Evolutionary conservation across 2,329 filamentous ascomycete species (phyloP).

Genomic region (Hymenoscyphus occultus): DNA sequence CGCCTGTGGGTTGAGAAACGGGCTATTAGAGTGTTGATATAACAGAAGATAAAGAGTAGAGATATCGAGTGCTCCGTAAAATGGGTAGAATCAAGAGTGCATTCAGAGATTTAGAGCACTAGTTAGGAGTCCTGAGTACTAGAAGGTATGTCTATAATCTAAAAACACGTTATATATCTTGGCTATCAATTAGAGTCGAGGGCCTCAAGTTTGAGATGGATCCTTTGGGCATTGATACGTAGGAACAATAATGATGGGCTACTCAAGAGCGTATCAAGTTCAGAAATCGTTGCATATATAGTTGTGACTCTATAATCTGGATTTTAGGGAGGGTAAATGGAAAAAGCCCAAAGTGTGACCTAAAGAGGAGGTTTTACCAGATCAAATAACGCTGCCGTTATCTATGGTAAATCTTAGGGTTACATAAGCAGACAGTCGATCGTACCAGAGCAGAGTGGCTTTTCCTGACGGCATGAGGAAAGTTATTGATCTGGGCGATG

Average conservation of each 20-base stretch:
- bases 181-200: not conserved
- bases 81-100: too few relatives aligned
- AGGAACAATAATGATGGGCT: not conserved
- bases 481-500: not conserved
- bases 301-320: not conserved
- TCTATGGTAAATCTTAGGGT: not conserved
- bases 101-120: too few relatives aligned
- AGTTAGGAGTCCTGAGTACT: too few relatives aligned
- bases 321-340: not conserved
- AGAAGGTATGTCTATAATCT: too few relatives aligned
- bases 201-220: not conserved
- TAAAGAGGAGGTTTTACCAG: not conserved
- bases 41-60: not conserved
- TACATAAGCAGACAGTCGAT: not conserved
- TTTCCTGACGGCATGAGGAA: not conserved
- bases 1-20: not conserved
- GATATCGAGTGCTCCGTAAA: too few relatives aligned
- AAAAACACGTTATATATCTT: too few relatives aligned
- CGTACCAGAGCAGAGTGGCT: not conserved
- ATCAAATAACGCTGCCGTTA: slow-evolving; percentile 2
- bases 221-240: slow-evolving; percentile 4
- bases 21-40: not conserved
- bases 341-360: not conserved
- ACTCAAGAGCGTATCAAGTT: not conserved
- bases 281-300: not conserved